phyloP scores from a whole-genome alignment of 768 basidiomycete species.

The Fomitopsis serialis region DNA sequence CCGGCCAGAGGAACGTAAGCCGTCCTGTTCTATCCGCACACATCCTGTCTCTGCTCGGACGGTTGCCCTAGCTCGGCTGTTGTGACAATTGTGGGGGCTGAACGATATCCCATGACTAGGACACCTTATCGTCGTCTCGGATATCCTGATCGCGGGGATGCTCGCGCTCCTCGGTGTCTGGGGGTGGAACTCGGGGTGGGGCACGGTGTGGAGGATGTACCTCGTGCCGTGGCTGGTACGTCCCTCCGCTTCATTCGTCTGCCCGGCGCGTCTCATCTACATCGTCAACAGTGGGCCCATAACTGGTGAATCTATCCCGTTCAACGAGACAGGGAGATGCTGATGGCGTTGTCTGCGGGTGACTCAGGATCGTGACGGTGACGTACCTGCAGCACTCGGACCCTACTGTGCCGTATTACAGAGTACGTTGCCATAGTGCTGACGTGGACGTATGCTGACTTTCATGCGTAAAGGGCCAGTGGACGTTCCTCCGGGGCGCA shows the following conservation, averaged over 20 bases:
- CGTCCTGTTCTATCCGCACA: not conserved
- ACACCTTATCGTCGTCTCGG: conserved; percentile 34
- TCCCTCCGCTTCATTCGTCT: conserved; percentile 1
- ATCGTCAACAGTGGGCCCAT: conserved; percentile 3
- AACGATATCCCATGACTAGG: conserved; percentile 2
- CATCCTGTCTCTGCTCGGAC: no score
- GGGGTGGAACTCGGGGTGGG: conserved; percentile 26
- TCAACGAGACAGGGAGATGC: not conserved
- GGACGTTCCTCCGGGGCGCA: conserved; percentile 24
- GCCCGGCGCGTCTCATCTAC: not conserved
- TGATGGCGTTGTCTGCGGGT: not conserved
- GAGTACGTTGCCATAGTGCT: conserved; percentile 2
- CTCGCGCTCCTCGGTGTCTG: conserved; percentile 28
- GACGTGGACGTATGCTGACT: not conserved
- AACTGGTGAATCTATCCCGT: not conserved
- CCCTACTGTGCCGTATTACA: conserved; percentile 21
- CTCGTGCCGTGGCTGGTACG: conserved; percentile 45
- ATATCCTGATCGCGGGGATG: conserved; percentile 37
- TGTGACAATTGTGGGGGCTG: no score
- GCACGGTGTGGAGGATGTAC: conserved; percentile 34
- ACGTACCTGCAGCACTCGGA: conserved; percentile 23
- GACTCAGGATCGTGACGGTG: conserved; percentile 19
- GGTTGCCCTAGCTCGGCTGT: no score
- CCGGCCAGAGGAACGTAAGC: conserved; percentile 39
- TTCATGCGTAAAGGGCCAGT: conserved; percentile 12